Base-by-base conservation (phyloP, 495 filamentous ascomycete genomes). In the Podospora bellae-mahoneyi region DNA sequence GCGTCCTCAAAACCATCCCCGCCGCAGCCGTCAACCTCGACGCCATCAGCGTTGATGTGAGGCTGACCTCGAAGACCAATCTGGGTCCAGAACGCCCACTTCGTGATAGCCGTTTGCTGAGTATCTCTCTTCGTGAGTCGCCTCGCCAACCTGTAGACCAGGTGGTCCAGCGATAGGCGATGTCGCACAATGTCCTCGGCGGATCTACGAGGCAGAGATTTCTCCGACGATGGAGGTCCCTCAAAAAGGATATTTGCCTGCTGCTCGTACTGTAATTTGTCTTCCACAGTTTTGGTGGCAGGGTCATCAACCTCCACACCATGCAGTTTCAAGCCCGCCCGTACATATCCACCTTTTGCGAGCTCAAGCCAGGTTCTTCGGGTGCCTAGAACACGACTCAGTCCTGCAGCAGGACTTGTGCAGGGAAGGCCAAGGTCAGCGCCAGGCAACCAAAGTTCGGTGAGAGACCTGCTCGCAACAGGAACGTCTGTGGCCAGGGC, bases 1-100 rank as follows among this genome's bases (percentile, higher is more conserved):
- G 74, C 72, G 26, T 69, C 70, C 27, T 67, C 60, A 61, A 65
- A 72, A 2, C 61, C 70, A 67, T 73, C 69, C 23, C 60, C 69
- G 0, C 68, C 68, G 30, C 63, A 54, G 3, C 65, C 65, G 15
- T 62, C 68, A 16, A 66, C 66, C 30, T 19, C 58, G 1, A 19
- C 18, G 18, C 61, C 68, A 44, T 64, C 71, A 15, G 39, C 44
- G 26, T 66, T 65, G 7, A 32, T 19, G 19, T 60, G 48, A 1
- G 67, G 27, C 15, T 57, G 15, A 10, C 66, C 66, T 0, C 30
- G 32, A 34, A 74, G 56, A 2, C 65, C 44, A 15, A 60, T 27
- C 69, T 77, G 75, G 4, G 70, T 72, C 73, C 72, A 77, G 62
- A 73, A 74, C 3, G 72, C 72, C 73, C 75, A 77, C 65, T 77